Percentiles rank a stretch among this genome's conserved stretches.
These are phyloP conservation scores for Lecanicillium sp. DNA, from an alignment of 2,329 filamentous ascomycete species.

Conservation along the genomic window DNA sequence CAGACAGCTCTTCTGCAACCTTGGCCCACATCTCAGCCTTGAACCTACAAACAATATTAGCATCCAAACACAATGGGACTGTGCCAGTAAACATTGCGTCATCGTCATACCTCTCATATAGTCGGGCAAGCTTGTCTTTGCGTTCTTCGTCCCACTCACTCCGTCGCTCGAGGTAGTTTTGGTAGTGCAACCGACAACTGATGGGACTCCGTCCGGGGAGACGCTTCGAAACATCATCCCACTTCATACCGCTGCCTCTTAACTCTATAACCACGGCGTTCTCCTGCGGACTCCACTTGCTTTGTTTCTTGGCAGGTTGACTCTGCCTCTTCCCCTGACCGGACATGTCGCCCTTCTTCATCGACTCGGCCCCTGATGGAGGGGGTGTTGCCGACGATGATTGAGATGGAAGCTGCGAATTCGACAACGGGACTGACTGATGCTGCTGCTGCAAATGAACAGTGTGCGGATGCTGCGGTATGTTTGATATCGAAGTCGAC, in stretches of 20 bases:
- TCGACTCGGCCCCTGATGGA: neutral
- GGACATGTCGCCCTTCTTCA: constrained; percentile 31
- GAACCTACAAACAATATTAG: constrained; percentile 51
- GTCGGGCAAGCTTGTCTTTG: constrained; percentile 89
- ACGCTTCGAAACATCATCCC: constrained; percentile 94
- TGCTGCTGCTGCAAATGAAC: constrained; percentile 11
- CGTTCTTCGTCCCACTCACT: constrained; percentile 96
- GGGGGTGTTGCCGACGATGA: constrained; percentile 2
- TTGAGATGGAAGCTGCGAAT: constrained; percentile 4
- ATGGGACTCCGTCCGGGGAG: constrained; percentile 87
- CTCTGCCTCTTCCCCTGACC: constrained; percentile 47
- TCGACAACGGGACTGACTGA: constrained; percentile 8
- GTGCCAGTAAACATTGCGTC: neutral
- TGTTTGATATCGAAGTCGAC: constrained; percentile 41
- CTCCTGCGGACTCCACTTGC: constrained; percentile 92
- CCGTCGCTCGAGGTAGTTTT: constrained; percentile 90
- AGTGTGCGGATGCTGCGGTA: constrained; percentile 1
- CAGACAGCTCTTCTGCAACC: constrained; percentile 87
- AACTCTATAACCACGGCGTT: constrained; percentile 91
- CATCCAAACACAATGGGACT: neutral
- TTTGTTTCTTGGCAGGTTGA: constrained; percentile 84
- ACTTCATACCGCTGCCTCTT: constrained; percentile 88
- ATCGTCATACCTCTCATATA: constrained; percentile 77
- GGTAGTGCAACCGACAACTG: constrained; percentile 89
- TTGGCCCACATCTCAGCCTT: constrained; percentile 98